Conservation (phyloP, 2,329 filamentous ascomycete species). For the Phoma sp. region DNA sequence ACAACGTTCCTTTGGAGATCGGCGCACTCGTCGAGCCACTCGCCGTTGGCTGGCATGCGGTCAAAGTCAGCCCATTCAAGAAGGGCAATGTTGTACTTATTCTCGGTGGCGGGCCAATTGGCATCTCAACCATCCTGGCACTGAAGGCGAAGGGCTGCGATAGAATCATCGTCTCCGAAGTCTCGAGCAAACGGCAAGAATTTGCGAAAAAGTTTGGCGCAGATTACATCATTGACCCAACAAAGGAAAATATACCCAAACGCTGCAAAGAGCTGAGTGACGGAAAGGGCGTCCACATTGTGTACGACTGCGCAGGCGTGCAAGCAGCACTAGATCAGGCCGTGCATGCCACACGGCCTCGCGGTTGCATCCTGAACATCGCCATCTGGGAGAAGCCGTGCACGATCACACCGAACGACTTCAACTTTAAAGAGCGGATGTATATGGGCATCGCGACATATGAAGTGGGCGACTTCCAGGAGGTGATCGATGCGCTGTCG, state of each 20-base stretch:
- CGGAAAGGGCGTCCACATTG: slow-evolving; percentile 58
- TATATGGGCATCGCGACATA: slow-evolving; percentile 63
- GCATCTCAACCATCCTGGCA: slow-evolving; percentile 50
- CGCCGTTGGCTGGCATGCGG: slow-evolving; percentile 64
- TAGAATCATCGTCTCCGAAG: slow-evolving; percentile 62
- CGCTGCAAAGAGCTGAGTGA: slow-evolving; percentile 54
- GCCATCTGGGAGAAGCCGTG: slow-evolving; percentile 64
- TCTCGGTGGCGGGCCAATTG: slow-evolving; percentile 63
- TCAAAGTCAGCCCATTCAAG: slow-evolving; percentile 59
- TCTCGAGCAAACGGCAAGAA: slow-evolving; percentile 56
- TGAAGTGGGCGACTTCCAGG: slow-evolving; percentile 59
- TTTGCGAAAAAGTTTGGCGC: slow-evolving; percentile 62
- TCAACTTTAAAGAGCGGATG: slow-evolving; percentile 61
- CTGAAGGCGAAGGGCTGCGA: slow-evolving; percentile 41
- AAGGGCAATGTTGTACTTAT: slow-evolving; percentile 57
- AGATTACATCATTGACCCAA: slow-evolving; percentile 60
- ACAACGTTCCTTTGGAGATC: slow-evolving; percentile 60
- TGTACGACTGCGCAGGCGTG: slow-evolving; percentile 62
- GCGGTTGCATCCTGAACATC: slow-evolving; percentile 63
- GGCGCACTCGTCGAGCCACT: slow-evolving; percentile 63
- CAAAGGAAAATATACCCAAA: slow-evolving; percentile 56
- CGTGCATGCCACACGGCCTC: slow-evolving; percentile 57
- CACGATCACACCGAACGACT: slow-evolving; percentile 58
- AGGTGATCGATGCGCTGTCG: slow-evolving; percentile 54
- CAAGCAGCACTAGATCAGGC: slow-evolving; percentile 59